Percentiles rank a stretch among this genome's conserved stretches.
phyloP scores from a whole-genome alignment of 2,329 filamentous ascomycete species.

The Paraphaeosphaeria minitans region DNA sequence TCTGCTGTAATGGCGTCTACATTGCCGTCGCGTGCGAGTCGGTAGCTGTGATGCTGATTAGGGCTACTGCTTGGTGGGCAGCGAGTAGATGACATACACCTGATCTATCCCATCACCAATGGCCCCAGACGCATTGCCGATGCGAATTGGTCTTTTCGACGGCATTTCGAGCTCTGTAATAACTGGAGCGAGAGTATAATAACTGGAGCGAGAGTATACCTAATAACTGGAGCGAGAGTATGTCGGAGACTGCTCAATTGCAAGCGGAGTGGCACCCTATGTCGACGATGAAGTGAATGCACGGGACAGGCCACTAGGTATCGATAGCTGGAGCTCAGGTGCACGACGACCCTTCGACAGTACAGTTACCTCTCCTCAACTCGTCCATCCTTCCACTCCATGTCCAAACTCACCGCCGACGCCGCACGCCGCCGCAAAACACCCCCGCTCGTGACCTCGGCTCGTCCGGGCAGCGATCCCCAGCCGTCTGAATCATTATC shows the following conservation, averaged over 20 bases:
- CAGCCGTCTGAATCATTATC: slow-evolving; percentile 8
- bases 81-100: slow-evolving; percentile 19
- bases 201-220: too few species aligned
- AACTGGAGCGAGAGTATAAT: neutral
- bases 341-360: neutral
- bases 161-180: slow-evolving; percentile 3
- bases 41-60: slow-evolving; percentile 29
- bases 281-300: neutral
- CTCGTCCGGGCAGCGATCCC: neutral
- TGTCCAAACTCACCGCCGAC: neutral
- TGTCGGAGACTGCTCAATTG: neutral
- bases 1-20: slow-evolving; percentile 72
- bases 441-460: neutral
- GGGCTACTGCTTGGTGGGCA: neutral
- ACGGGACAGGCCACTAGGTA: neutral
- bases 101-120: slow-evolving; percentile 41
- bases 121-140: slow-evolving; percentile 40
- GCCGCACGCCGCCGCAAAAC: neutral
- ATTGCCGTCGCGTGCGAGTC: slow-evolving; percentile 67
- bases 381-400: neutral
- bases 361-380: neutral
- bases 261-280: neutral
- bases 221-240: too few species aligned
- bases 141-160: slow-evolving; percentile 34
- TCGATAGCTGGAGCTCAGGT: too few species aligned